phyloP scores from a whole-genome alignment of 306 rosid species.

The Begonia peltatifolia region DNA sequence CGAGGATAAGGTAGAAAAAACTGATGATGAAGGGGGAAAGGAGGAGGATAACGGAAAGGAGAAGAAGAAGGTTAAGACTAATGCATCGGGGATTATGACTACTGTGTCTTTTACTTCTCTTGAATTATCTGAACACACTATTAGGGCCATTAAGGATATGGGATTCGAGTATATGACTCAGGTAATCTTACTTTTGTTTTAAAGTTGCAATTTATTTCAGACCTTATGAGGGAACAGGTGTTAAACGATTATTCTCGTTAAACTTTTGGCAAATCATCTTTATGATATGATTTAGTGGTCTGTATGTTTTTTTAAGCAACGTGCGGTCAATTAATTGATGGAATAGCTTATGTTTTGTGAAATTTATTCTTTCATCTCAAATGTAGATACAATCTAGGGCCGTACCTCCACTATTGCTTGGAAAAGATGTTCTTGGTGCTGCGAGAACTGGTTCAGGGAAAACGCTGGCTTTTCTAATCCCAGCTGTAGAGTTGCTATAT shows the following conservation, averaged over 20 bases:
- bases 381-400: conserved; percentile 79
- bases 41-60: conserved; percentile 9
- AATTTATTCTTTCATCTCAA: conserved; percentile 7
- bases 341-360: background rate
- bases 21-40: conserved; percentile 3
- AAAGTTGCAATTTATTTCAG: background rate
- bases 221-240: background rate
- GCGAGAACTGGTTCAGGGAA: conserved; percentile 97
- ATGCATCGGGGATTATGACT: conserved; percentile 55
- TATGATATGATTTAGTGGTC: background rate
- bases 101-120: conserved; percentile 33
- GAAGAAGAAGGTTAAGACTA: conserved; percentile 12
- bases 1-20: background rate
- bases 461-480: conserved; percentile 84
- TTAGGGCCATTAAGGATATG: conserved; percentile 41
- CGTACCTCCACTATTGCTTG: conserved; percentile 52
- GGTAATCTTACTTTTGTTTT: conserved; percentile 17
- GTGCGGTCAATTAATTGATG: background rate
- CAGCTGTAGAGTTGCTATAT: conserved; percentile 69
- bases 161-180: conserved; percentile 56
- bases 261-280: background rate
- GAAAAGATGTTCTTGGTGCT: conserved; percentile 86
- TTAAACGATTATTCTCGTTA: background rate
- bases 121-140: conserved; percentile 48
- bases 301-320: background rate